phyloP scores from a whole-genome alignment of 345 rosid genomes.

The Eucalyptus sp. region DNA sequence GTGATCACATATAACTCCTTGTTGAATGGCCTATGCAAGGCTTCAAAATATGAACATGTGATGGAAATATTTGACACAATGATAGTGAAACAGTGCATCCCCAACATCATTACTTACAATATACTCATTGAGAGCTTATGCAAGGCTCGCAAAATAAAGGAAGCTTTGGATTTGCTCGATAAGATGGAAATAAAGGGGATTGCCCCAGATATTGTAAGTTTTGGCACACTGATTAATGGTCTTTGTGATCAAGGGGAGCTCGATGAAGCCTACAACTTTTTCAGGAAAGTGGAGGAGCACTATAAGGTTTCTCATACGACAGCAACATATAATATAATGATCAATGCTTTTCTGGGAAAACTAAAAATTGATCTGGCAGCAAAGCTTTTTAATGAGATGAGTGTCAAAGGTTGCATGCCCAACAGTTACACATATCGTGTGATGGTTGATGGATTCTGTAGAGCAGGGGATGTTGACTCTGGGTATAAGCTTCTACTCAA shows the following conservation, averaged over 20 bases:
- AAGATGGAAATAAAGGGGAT: slow-evolving; percentile 47
- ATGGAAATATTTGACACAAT: slow-evolving; percentile 61
- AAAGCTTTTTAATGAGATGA: slow-evolving; percentile 67
- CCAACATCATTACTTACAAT: slow-evolving; percentile 70
- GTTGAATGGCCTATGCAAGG: slow-evolving; percentile 86
- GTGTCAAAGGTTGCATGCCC: slow-evolving; percentile 37
- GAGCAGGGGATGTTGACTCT: slow-evolving; percentile 44
- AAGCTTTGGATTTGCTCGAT: slow-evolving; percentile 53
- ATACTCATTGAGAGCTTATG: slow-evolving; percentile 86
- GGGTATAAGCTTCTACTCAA: slow-evolving; percentile 44
- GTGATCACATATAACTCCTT: slow-evolving; percentile 80
- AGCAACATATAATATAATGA: slow-evolving; percentile 67
- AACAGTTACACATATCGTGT: slow-evolving; percentile 68
- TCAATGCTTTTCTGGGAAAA: slow-evolving; percentile 54
- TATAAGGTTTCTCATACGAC: slow-evolving; percentile 40
- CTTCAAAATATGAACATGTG: slow-evolving; percentile 65
- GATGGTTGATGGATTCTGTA: slow-evolving; percentile 81
- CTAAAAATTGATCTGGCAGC: slow-evolving; percentile 46
- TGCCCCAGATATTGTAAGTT: slow-evolving; percentile 48
- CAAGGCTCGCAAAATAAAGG: slow-evolving; percentile 42
- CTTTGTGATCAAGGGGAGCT: slow-evolving; percentile 55
- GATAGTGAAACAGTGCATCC: slow-evolving; percentile 59
- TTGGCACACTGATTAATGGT: slow-evolving; percentile 62
- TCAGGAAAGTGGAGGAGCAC: slow-evolving; percentile 42
- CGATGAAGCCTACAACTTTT: slow-evolving; percentile 49